These are phyloP conservation scores for Salvia hispanica DNA, from an alignment of 257 asterid species.

Conservation along the genomic window DNA sequence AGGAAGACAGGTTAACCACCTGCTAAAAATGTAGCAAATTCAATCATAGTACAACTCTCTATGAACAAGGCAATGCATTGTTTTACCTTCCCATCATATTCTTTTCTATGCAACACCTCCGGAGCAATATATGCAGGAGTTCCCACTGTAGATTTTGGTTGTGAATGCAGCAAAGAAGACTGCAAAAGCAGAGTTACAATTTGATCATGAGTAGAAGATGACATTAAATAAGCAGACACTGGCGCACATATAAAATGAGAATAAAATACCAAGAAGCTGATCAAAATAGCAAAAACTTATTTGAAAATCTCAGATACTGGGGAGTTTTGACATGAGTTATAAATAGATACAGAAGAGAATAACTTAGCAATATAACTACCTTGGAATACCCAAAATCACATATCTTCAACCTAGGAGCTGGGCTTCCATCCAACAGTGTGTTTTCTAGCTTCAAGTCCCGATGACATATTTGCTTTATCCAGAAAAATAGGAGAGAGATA, in stretches of 20 bases:
- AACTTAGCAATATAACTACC: slow-evolving; percentile 22
- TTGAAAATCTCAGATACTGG: slow-evolving; percentile 10
- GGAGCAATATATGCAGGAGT: slow-evolving; percentile 93
- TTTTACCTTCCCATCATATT: slow-evolving; percentile 83
- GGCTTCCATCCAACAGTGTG: slow-evolving; percentile 44
- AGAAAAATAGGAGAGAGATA: slow-evolving; percentile 12
- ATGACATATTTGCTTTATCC: slow-evolving; percentile 41
- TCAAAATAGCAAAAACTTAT: slow-evolving; percentile 4
- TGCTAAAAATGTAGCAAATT: slow-evolving; percentile 1
- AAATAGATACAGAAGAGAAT: slow-evolving; percentile 8
- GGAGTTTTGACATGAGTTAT: background rate
- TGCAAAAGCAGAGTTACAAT: slow-evolving; percentile 34
- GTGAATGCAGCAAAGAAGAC: slow-evolving; percentile 86
- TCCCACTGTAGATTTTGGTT: slow-evolving; percentile 91
- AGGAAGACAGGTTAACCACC: background rate
- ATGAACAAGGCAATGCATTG: background rate
- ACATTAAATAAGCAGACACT: background rate
- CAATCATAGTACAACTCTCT: background rate
- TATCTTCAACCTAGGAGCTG: slow-evolving; percentile 45
- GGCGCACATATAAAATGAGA: background rate
- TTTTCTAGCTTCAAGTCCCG: slow-evolving; percentile 49
- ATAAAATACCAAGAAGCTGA: slow-evolving; percentile 3
- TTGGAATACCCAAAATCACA: slow-evolving; percentile 48
- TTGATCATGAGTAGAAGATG: slow-evolving; percentile 26
- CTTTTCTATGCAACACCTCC: slow-evolving; percentile 69